These are phyloP conservation scores for Trametes polyzona DNA, from an alignment of 1,284 basidiomycete genomes.

Conservation along the genomic window DNA sequence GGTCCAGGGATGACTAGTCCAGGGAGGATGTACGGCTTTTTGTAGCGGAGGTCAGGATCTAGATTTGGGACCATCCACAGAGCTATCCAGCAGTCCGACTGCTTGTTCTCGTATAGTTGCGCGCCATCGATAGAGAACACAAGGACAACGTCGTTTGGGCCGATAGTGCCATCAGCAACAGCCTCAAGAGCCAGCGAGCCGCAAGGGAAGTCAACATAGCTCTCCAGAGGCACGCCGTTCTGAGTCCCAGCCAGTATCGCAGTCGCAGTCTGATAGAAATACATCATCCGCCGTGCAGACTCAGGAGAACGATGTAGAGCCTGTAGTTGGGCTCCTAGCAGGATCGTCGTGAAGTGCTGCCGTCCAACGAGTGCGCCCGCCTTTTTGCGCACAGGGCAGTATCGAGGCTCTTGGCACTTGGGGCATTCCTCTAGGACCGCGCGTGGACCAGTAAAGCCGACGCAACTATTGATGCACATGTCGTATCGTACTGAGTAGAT, in stretches of 20 bases:
- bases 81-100: slow-evolving; percentile 34
- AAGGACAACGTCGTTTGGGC: slow-evolving; percentile 21
- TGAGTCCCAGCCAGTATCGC: neutral
- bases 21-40: slow-evolving; percentile 27
- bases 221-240: neutral
- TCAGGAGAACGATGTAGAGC: slow-evolving; percentile 19
- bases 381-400: neutral
- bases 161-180: slow-evolving; percentile 20
- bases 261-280: slow-evolving; percentile 8
- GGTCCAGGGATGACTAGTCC: slow-evolving; percentile 32
- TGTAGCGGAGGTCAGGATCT: slow-evolving; percentile 28
- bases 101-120: slow-evolving; percentile 34
- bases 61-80: slow-evolving; percentile 30
- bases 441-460: slow-evolving; percentile 38
- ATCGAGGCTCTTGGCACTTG: slow-evolving; percentile 15
- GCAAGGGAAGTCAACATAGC: slow-evolving; percentile 14
- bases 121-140: slow-evolving; percentile 36
- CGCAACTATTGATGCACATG: slow-evolving; percentile 40
- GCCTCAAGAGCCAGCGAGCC: slow-evolving; percentile 26
- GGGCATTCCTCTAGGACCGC: slow-evolving; percentile 24
- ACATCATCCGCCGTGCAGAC: slow-evolving; percentile 19
- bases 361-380: too few relatives aligned
- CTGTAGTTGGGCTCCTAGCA: slow-evolving; percentile 31
- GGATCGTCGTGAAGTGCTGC: slow-evolving; percentile 24
- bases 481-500: slow-evolving; percentile 30